phyloP scores from a whole-genome alignment of 2,329 filamentous ascomycete genomes.

The Ampelomyces quisqualis region DNA sequence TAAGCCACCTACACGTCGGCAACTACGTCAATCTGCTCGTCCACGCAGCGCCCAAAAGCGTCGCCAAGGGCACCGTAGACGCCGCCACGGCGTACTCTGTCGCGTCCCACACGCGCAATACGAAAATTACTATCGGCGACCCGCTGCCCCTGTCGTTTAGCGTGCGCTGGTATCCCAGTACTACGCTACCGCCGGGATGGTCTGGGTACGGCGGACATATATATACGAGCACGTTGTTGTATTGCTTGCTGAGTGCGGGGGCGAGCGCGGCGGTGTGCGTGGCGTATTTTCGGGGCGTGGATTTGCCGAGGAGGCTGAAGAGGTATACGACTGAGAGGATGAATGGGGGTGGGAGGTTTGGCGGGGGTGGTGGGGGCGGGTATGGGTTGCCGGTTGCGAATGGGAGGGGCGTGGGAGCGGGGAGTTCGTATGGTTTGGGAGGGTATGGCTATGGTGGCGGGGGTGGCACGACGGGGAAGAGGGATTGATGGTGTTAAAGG shows the following conservation, averaged over 20 bases:
- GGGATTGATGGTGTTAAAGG: constrained; percentile 45
- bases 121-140: constrained; percentile 82
- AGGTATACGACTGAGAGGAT: constrained; percentile 59
- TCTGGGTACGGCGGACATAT: constrained; percentile 54
- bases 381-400: constrained; percentile 39
- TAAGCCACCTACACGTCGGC: constrained; percentile 81
- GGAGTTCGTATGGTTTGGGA: constrained; percentile 43
- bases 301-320: constrained; percentile 54
- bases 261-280: constrained; percentile 54
- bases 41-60: constrained; percentile 60
- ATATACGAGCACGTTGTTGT: constrained; percentile 52
- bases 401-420: constrained; percentile 31
- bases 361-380: constrained; percentile 29
- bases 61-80: constrained; percentile 72
- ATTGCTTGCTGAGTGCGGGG: constrained; percentile 51
- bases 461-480: constrained; percentile 48
- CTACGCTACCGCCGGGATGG: constrained; percentile 63
- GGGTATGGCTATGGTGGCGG: constrained; percentile 49
- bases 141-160: constrained; percentile 75
- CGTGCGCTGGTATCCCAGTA: constrained; percentile 83
- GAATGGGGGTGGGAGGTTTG: constrained; percentile 43
- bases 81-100: constrained; percentile 86
- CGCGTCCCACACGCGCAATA: constrained; percentile 59
- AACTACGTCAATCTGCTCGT: constrained; percentile 87
- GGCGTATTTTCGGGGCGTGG: constrained; percentile 57